Evolutionary conservation across 2,329 filamentous ascomycete genomes (phyloP).

Genomic region (Fusarium verticillioides): DNA sequence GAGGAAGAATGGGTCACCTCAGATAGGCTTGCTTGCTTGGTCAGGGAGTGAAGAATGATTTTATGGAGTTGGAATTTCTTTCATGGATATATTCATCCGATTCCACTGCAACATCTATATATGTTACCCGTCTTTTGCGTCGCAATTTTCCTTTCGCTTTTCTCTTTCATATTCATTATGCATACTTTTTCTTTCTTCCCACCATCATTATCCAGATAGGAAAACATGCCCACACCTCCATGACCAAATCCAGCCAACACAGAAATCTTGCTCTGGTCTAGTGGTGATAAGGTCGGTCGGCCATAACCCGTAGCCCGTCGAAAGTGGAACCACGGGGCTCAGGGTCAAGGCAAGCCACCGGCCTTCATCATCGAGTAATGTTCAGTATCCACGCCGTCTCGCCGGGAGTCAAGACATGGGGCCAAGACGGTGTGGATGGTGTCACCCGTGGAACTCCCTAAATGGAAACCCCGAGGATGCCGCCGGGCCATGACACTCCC

Average conservation of each 20-base stretch:
- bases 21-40: slow-evolving; percentile 40
- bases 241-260: slow-evolving; percentile 1
- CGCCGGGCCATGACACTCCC: slow-evolving; percentile 16
- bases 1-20: slow-evolving; percentile 42
- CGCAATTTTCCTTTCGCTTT: not conserved
- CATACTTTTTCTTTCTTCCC: not conserved
- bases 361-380: slow-evolving; percentile 27
- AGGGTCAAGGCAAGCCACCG: slow-evolving; percentile 39
- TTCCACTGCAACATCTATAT: not conserved
- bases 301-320: slow-evolving; percentile 19
- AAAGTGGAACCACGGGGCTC: slow-evolving; percentile 37
- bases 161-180: slow-evolving; percentile 2
- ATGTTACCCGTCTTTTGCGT: not conserved
- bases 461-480: slow-evolving; percentile 41
- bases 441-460: slow-evolving; percentile 37
- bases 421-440: slow-evolving; percentile 33
- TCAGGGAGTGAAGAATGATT: slow-evolving; percentile 32
- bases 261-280: not conserved
- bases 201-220: not conserved
- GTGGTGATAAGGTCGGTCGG: slow-evolving; percentile 12
- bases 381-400: slow-evolving; percentile 25
- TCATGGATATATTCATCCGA: not conserved
- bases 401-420: slow-evolving; percentile 21
- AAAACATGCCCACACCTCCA: slow-evolving; percentile 7
- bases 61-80: slow-evolving; percentile 15